Evolutionary conservation across 148 eudicot genomes (phyloP).

Genomic region (Nepenthes gracilis): DNA sequence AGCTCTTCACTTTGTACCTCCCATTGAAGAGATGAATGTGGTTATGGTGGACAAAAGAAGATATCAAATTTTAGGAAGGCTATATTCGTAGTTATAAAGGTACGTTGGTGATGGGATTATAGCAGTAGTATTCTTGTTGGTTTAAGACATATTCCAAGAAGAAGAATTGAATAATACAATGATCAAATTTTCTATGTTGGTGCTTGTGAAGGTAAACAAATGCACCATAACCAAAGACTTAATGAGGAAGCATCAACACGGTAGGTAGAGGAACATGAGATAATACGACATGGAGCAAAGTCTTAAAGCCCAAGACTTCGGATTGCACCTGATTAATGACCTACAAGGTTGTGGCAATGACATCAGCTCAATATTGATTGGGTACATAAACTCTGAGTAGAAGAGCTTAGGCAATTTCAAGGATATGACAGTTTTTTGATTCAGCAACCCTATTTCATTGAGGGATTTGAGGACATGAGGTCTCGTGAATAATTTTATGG

Average conservation of each 20-base stretch:
- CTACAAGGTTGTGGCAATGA: background rate
- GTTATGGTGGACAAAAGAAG: background rate
- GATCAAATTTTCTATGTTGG: background rate
- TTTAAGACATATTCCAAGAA: background rate
- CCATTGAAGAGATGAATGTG: background rate
- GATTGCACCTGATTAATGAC: background rate
- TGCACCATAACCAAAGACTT: background rate
- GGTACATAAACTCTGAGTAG: background rate
- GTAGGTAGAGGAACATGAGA: background rate
- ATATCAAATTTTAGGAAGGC: background rate
- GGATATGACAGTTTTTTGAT: background rate
- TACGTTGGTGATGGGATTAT: background rate
- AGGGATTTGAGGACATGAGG: background rate
- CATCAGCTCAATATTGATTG: background rate
- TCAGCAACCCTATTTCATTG: constrained; percentile 1
- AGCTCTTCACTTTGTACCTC: background rate
- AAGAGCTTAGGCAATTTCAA: background rate
- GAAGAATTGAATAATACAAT: background rate
- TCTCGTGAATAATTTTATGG: background rate
- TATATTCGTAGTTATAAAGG: background rate
- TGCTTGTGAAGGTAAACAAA: background rate
- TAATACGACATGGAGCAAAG: background rate
- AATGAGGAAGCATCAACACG: background rate
- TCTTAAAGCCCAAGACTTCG: background rate
- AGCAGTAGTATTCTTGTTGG: constrained; percentile 1